Evolutionary conservation across 2,329 filamentous ascomycete species (phyloP).

Genomic region (Talaromyces rugulosus): DNA sequence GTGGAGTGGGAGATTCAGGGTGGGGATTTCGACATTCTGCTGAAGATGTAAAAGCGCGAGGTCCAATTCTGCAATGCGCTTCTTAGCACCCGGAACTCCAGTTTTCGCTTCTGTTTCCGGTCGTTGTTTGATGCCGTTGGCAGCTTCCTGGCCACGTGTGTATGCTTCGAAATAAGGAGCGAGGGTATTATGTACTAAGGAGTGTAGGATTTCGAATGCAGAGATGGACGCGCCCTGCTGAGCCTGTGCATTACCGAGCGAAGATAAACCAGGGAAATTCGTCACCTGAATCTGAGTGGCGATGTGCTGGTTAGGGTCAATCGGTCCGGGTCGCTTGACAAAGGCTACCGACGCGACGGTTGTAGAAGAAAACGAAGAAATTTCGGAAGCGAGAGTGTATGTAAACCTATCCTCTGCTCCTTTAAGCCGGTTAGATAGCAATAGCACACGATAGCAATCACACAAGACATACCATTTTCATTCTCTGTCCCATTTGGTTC

Average conservation of each 20-base stretch:
- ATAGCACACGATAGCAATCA: neutral
- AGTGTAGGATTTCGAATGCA: constrained; percentile 88
- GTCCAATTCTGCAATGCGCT: constrained; percentile 91
- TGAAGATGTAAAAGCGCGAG: constrained; percentile 86
- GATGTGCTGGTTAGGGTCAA: constrained; percentile 78
- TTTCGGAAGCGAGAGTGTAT: constrained; percentile 77
- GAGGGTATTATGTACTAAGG: constrained; percentile 83
- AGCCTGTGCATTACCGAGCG: constrained; percentile 61
- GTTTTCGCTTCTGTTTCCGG: constrained; percentile 87
- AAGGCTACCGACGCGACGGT: constrained; percentile 86
- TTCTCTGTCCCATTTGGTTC: constrained; percentile 39
- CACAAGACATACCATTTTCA: constrained; percentile 35
- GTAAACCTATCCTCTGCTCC: constrained; percentile 50
- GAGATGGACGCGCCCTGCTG: constrained; percentile 71
- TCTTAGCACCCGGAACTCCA: constrained; percentile 94
- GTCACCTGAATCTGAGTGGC: constrained; percentile 87
- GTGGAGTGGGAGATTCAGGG: constrained; percentile 81
- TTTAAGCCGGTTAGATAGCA: constrained; percentile 13
- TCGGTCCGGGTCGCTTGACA: constrained; percentile 81
- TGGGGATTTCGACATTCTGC: constrained; percentile 96
- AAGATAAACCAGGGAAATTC: constrained; percentile 79
- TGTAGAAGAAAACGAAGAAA: constrained; percentile 66
- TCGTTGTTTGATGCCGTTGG: constrained; percentile 63
- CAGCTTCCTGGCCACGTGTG: constrained; percentile 72
- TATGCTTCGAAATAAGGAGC: constrained; percentile 97